Base-by-base conservation (phyloP, 805 yeast genomes). In the Wickerhamiella occidentalis region DNA sequence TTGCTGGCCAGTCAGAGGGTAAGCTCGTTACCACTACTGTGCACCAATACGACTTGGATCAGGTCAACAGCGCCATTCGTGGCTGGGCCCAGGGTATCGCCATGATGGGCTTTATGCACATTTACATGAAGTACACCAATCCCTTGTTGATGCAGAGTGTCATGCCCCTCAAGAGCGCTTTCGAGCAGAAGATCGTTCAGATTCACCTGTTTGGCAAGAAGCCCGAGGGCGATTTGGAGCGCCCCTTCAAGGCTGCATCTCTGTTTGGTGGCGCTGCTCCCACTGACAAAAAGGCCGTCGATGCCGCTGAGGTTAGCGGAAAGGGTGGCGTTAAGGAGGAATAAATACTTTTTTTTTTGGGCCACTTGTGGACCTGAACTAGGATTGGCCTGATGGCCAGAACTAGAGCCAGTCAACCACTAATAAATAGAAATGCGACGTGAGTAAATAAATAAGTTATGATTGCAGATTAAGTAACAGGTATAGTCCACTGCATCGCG, bases 41-140 rank as follows among this genome's bases (percentile, higher is more conserved):
- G 56, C 85, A 79, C 73, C 96, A 92, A 60, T 92, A 92, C 73
- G 98, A 92, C 68, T 76, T 88, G 66, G 75, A 79, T 64, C 96
- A 90, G 72, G 76, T 90, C 54, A 79, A 84, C 67, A 53, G 77
- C 47, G 80, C 86, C 52, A 75, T 88, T 68, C 86, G 84, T 69
- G 78, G 94, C 56, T 77, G 86, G 57, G 80, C 82, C 74, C 84
- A 94, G 55, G 83, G 94, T 56, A 64, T 88, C 58, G 96, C 94
- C 61, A 86, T 92, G 95, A 88, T 92, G 88, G 94, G 82, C 22
- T 84, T 90, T 80, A 88, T 90, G 97, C 98, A 92, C 69, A 63
- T 92, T 54, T 90, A 90, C 79, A 79, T 92, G 94, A 83, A 86
- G 70, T 92, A 86, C 76, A 87, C 96, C 67, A 87, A 92, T 71